Evolutionary conservation across 2,329 filamentous ascomycete genomes (phyloP), one percentile per base, ranked within the genome.

Genomic region (Fusarium pseudoanthophilum): DNA sequence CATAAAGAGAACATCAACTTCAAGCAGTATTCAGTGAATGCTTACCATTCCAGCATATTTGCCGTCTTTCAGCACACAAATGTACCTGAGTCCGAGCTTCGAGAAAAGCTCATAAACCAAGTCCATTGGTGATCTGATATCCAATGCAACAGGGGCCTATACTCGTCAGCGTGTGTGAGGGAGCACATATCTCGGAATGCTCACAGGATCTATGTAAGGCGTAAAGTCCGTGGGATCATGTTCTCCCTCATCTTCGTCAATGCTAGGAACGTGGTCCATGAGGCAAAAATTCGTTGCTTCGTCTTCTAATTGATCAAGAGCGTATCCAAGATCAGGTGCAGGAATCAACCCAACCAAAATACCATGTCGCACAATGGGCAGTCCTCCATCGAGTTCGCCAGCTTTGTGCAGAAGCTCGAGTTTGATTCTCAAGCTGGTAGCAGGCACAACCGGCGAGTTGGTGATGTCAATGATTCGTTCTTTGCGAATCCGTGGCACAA

Each of bases 21-120:
- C 56, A n/a, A 28, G 59, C 39, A 24, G 30, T 11, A 61, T 26
- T 26, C 26, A 40, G 21, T 8, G n/a, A 37, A 57, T n/a, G 84
- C 91, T 85, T 82, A 97, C 94, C 87, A 99, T 89, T 71, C 96
- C 96, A 5, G 93, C 93, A 83, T 94, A 99, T 69, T 90, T 90
- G 30, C 96, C 96, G 74, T 97, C 91, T 62, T 89, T 89, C 32
- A 96, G 85, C 9, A 98, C 95, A 80, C 96, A 98, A 56, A 99
- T 92, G 82, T 97, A 98, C 70, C 96, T 88, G 74, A 99, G 83
- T 4, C 96, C 96, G 14, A 99, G 86, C 83, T 99, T 99, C 57
- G 94, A 93, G 81, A 98, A 99, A 78, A 95, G 95, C 80, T 99
- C 96, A 78, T 97, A 98, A 8, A 98, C 96, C 43, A 99, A 84